Base-by-base conservation (phyloP, 2,329 filamentous ascomycete genomes). In the Sporothrix schenckii region DNA sequence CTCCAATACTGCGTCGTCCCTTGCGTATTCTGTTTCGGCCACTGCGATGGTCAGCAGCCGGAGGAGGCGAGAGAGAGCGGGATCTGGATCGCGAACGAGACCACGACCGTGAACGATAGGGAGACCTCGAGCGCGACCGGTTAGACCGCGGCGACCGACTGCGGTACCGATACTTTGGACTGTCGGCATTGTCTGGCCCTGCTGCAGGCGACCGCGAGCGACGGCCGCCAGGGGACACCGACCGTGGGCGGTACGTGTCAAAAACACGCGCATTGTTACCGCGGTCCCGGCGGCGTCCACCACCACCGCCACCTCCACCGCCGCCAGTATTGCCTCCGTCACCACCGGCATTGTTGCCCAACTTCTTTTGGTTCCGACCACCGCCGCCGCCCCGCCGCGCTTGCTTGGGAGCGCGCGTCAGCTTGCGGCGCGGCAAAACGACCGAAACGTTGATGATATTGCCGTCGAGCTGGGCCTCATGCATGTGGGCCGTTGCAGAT, bases 401-500 rank as follows among this genome's bases (percentile, higher is more conserved):
- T 5, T 87, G 87, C 1, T 92, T 92, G 19, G 94, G 94, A 60
- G 91, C 88, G 21, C 88, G 89, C 1, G 92, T 94, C 76, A 97
- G 92, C 75, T 93, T 92, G 76, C 91, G 89, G 66, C 91, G 88
- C 0, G 93, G 93, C 49, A 97, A 84, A 34, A 97, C 92, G 74
- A 97, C 95, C 58, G 92, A 95, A 65, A 97, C 94, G 76, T 91
- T 91, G 77, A 97, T 89, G 52, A 89, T 85, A 27, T 90, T 88
- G 67, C 93, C 93, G 79, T 97, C 94, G 39, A 97, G 82, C 77
- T 97, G 92, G n/a, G 92, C 93, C 81, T 99, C 95, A 80, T 99
- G 95, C 95, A 99, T 98, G 78, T 97, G 92, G 21, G 94, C 89
- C 75, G 97, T 96, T 39, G 95, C 95, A 16, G 89, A 85, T 80